phyloP scores from a whole-genome alignment of 805 yeast genomes.

The Wickerhamiella qilinensis region DNA sequence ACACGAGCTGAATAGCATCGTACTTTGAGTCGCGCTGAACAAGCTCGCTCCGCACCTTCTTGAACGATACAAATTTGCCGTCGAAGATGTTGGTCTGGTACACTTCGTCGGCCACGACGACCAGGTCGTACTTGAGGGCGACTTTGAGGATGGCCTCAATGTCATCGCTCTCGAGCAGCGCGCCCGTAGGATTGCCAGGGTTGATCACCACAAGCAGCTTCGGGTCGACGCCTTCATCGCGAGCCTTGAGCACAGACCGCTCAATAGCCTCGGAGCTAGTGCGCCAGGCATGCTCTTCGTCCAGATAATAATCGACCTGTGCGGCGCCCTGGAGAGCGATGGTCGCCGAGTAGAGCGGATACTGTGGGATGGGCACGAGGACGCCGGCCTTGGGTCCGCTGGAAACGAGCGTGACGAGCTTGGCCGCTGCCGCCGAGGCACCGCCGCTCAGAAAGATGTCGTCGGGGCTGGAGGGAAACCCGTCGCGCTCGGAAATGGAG shows the following conservation, averaged over 20 bases:
- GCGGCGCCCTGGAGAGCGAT: slow-evolving; percentile 68
- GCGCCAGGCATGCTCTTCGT: slow-evolving; percentile 74
- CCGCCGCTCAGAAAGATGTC: slow-evolving; percentile 81
- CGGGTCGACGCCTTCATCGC: slow-evolving; percentile 39
- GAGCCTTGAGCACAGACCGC: slow-evolving; percentile 32
- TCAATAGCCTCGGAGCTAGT: slow-evolving; percentile 55
- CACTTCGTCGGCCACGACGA: slow-evolving; percentile 92
- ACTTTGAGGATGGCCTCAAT: slow-evolving; percentile 58
- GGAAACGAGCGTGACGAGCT: slow-evolving; percentile 55
- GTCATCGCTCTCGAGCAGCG: slow-evolving; percentile 47
- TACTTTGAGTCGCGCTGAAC: slow-evolving; percentile 36
- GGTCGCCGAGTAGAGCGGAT: slow-evolving; percentile 93
- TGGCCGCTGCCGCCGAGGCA: slow-evolving; percentile 86
- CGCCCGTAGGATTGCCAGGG: slow-evolving; percentile 98
- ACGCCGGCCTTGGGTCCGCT: slow-evolving; percentile 48
- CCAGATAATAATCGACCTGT: slow-evolving; percentile 72
- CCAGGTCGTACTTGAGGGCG: slow-evolving; percentile 74
- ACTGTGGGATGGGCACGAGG: slow-evolving; percentile 94
- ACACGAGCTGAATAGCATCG: slow-evolving; percentile 69
- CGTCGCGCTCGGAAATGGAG: slow-evolving; percentile 69
- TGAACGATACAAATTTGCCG: slow-evolving; percentile 72
- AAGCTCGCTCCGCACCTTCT: slow-evolving; percentile 55
- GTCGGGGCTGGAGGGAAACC: slow-evolving; percentile 46
- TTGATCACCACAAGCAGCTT: slow-evolving; percentile 82
- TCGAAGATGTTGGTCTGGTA: slow-evolving; percentile 84